phyloP scores from a whole-genome alignment of 176 grass and related monocot genomes.

The Thinopyrum elongatum region DNA sequence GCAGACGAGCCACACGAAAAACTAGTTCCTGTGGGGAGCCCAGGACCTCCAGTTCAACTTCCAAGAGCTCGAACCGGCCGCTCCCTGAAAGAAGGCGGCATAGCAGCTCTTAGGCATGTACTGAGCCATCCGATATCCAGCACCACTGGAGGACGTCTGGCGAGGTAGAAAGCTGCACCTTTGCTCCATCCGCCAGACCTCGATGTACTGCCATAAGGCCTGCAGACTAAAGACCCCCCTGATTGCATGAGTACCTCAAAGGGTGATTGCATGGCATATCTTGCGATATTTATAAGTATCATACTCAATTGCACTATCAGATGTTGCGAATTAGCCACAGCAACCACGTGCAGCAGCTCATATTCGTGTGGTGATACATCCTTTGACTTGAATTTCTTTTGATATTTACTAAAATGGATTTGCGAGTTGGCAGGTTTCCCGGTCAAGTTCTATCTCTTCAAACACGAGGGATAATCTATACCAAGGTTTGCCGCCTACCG shows the following conservation, averaged over 20 bases:
- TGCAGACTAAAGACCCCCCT: background rate
- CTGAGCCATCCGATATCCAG: too few relatives aligned
- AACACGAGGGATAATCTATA: slow-evolving; percentile 75
- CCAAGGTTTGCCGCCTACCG: slow-evolving; percentile 69
- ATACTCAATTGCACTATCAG: slow-evolving; percentile 9
- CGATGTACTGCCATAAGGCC: too few relatives aligned
- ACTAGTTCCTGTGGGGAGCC: too few relatives aligned
- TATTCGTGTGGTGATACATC: slow-evolving; percentile 20
- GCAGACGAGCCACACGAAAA: too few relatives aligned
- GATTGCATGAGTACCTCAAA: background rate
- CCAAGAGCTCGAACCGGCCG: too few relatives aligned
- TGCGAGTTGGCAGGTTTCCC: slow-evolving; percentile 54
- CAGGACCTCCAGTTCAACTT: too few relatives aligned
- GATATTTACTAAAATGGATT: slow-evolving; percentile 32
- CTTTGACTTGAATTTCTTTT: slow-evolving; percentile 23
- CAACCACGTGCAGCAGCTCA: background rate
- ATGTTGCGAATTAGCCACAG: background rate
- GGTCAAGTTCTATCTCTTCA: slow-evolving; percentile 66
- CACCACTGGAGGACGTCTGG: too few relatives aligned
- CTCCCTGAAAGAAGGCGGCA: too few relatives aligned
- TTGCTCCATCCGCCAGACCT: too few relatives aligned
- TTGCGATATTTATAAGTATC: slow-evolving; percentile 3
- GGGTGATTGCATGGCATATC: background rate
- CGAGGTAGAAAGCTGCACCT: too few relatives aligned
- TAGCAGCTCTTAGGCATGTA: too few relatives aligned